Conservation (phyloP, 202 grass and related monocot species). For the Bolboschoenoplectus hybrid region DNA sequence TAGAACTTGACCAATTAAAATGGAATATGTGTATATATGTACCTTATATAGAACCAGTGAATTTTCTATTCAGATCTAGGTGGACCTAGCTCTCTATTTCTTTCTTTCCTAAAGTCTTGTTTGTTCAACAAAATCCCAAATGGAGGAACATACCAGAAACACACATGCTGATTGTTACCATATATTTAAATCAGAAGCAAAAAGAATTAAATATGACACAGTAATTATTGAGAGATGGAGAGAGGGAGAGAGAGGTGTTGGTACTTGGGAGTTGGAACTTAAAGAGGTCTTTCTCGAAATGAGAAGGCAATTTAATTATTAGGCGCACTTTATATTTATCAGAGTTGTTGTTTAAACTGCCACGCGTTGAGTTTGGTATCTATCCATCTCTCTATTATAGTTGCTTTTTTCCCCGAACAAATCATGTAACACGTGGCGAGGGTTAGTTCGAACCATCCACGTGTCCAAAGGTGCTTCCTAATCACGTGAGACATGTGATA, state of each 20-base stretch:
- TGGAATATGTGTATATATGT: neutral
- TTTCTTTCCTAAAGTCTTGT: neutral
- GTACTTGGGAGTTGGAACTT: neutral
- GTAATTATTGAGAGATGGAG: neutral
- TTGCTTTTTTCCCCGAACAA: neutral
- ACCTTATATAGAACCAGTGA: neutral
- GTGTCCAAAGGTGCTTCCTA: neutral
- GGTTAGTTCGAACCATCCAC: neutral
- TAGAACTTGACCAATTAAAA: neutral
- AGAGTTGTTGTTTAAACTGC: conserved; percentile 7
- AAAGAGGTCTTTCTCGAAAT: conserved; percentile 2
- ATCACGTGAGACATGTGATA: conserved; percentile 24
- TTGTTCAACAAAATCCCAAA: conserved; percentile 1
- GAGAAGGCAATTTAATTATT: neutral
- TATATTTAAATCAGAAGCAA: neutral
- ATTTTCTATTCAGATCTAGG: conserved; percentile 10
- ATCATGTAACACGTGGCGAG: neutral
- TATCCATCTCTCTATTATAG: neutral
- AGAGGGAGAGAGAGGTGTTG: neutral
- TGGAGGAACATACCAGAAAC: neutral
- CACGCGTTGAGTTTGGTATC: conserved; percentile 26
- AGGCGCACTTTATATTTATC: neutral
- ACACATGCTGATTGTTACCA: neutral
- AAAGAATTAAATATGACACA: neutral
- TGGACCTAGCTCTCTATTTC: neutral